phyloP scores from a whole-genome alignment of 805 yeast genomes.

The Pichia pseudocactophila region DNA sequence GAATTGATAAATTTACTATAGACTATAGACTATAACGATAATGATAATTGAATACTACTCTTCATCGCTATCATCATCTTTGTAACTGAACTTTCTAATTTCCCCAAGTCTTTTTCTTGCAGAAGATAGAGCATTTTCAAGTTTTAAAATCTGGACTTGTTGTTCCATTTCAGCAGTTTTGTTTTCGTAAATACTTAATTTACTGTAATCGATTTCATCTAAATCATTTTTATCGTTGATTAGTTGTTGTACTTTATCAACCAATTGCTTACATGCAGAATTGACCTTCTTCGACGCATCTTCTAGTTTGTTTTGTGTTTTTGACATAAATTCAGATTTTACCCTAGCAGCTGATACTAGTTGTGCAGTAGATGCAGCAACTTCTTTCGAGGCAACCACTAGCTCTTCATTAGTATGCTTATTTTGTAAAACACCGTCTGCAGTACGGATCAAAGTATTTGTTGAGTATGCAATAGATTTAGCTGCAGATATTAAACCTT shows the following conservation, averaged over 20 bases:
- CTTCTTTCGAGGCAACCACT: constrained; percentile 86
- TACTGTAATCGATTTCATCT: constrained; percentile 53
- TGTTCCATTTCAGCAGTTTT: constrained; percentile 87
- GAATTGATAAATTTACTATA: too few species aligned
- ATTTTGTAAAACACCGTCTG: constrained; percentile 65
- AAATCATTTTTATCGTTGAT: constrained; percentile 22
- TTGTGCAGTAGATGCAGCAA: constrained; percentile 87
- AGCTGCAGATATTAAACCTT: constrained; percentile 85
- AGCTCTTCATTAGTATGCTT: constrained; percentile 70
- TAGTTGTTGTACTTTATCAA: constrained; percentile 41
- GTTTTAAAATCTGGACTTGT: constrained; percentile 78
- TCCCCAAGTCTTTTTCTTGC: constrained; percentile 82
- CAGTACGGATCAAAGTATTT: constrained; percentile 70
- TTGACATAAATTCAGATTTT: constrained; percentile 67
- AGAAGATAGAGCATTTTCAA: constrained; percentile 60
- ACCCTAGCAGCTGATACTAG: constrained; percentile 87
- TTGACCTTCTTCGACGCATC: constrained; percentile 59
- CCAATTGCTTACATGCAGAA: constrained; percentile 67
- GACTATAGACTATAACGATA: too few species aligned
- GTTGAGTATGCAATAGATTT: constrained; percentile 81
- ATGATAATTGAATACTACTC: too few species aligned
- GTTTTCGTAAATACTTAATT: constrained; percentile 67
- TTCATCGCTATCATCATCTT: constrained; percentile 49
- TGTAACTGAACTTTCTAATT: constrained; percentile 70
- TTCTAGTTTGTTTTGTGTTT: constrained; percentile 69